These are phyloP conservation scores for Carex parvula DNA, from an alignment of 176 grass and related monocot genomes.

Conservation along the genomic window DNA sequence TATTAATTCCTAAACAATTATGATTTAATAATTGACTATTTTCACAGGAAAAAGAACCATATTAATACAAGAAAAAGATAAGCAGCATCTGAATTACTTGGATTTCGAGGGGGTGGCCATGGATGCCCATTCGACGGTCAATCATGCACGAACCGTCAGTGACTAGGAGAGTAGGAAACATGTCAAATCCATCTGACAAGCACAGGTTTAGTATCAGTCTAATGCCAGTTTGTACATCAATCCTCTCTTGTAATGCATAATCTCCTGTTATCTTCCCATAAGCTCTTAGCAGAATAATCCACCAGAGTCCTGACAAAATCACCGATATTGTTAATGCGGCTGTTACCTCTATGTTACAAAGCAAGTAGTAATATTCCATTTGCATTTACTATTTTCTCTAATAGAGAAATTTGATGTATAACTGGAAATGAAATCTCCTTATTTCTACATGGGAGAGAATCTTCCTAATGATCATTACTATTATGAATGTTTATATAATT, in stretches of 20 bases:
- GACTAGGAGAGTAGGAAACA: conserved; percentile 90
- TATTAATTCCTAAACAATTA: not conserved
- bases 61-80: not conserved
- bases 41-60: not conserved
- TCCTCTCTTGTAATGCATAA: conserved; percentile 80
- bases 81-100: conserved; percentile 50
- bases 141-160: conserved; percentile 99
- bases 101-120: conserved; percentile 98
- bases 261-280: conserved; percentile 98
- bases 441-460: not conserved
- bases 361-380: not conserved
- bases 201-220: conserved; percentile 86
- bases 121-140: conserved; percentile 94
- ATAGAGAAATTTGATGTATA: not conserved
- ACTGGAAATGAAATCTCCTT: not conserved
- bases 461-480: not conserved
- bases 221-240: conserved; percentile 95
- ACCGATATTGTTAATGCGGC: not conserved
- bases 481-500: not conserved
- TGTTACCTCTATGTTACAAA: not conserved
- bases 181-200: conserved; percentile 95
- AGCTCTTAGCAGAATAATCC: conserved; percentile 84
- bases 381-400: not conserved
- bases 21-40: conserved; percentile 10
- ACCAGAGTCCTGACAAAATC: conserved; percentile 74